Base-by-base conservation (phyloP, 2,329 filamentous ascomycete genomes). In the Sporothrix brunneoviolacea region DNA sequence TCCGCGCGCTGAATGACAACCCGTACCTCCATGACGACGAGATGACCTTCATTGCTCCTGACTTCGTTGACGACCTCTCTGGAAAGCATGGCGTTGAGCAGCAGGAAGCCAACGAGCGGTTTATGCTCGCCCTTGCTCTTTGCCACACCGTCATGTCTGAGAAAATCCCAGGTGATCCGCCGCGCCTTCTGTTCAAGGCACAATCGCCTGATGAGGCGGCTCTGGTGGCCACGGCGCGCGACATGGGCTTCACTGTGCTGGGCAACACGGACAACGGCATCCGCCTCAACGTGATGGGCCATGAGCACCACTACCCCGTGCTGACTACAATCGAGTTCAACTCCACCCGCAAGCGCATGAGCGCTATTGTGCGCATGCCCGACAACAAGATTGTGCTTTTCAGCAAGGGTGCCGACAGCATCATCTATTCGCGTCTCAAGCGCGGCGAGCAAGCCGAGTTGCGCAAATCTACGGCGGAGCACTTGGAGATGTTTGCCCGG, bases 241-340 rank as follows among this genome's bases (percentile, higher is more conserved):
- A 98, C 60, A 89, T 91, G 71, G 93, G 93, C 4, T 97, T 95
- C 63, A 95, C 90, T 2, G 88, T 97, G 6, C 77, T 97, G 12
- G 89, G 90, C 21, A 80, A 84, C 54, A 82, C 85, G 3, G 77
- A 81, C 33, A 87, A 95, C 55, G 88, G 88, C 47, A 86, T 98
- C 55, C 81, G 88, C 47, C 64, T 98, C 49, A 95, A 95, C 57
- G 77, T 95, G 7, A 79, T 94, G 72, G 94, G 93, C 43, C 78
- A 90, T 60, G 90, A 97, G 59, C 79, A 82, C 41, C 82, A 85
- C 55, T 98, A 93, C 65, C 84, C 83, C 15, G 85, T 98, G 28
- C 78, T 98, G 42, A 97, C 95, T 68, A 95, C 87, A 1, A 84
- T 98, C 33, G 93, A 98, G 65, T 98, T 98, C 74, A 97, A 97